Percentiles rank a stretch among this genome's conserved stretches.
phyloP scores from a whole-genome alignment of 1,284 basidiomycete species.

The Sanghuangporus baumii region DNA sequence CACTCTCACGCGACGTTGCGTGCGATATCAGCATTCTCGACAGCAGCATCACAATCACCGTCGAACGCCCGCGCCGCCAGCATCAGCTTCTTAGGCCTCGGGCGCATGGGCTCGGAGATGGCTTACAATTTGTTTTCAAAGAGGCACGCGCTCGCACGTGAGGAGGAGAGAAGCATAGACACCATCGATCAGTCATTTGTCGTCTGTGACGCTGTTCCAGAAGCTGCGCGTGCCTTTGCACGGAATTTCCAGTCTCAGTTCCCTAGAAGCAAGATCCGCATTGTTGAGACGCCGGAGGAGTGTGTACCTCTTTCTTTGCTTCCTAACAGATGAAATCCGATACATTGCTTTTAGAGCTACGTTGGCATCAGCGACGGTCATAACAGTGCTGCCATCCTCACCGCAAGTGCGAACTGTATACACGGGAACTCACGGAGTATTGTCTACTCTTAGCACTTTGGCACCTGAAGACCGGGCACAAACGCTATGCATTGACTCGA shows the following conservation, averaged over 20 bases:
- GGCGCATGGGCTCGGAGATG: conserved; percentile 82
- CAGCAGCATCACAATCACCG: not conserved
- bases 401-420: conserved; percentile 78
- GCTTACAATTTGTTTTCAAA: conserved; percentile 78
- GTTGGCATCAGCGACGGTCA: conserved; percentile 54
- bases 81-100: conserved; percentile 75
- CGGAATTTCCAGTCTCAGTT: conserved; percentile 48
- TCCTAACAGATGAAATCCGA: conserved; percentile 2
- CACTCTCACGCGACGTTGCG: not conserved
- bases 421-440: conserved; percentile 47
- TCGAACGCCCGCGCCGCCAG: conserved; percentile 37
- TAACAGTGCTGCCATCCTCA: conserved; percentile 87
- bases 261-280: conserved; percentile 49
- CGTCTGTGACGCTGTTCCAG: conserved; percentile 72
- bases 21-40: not conserved
- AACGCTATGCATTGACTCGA: conserved; percentile 82
- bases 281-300: conserved; percentile 63
- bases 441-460: conserved; percentile 48
- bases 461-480: conserved; percentile 32
- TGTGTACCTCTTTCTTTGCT: conserved; percentile 33
- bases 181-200: conserved; percentile 44
- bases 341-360: conserved; percentile 8
- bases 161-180: not conserved
- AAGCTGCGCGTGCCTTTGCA: conserved; percentile 51
- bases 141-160: conserved; percentile 35